Evolutionary conservation across 495 filamentous ascomycete genomes (phyloP).

Genomic region (Bathelium albidoporum): DNA sequence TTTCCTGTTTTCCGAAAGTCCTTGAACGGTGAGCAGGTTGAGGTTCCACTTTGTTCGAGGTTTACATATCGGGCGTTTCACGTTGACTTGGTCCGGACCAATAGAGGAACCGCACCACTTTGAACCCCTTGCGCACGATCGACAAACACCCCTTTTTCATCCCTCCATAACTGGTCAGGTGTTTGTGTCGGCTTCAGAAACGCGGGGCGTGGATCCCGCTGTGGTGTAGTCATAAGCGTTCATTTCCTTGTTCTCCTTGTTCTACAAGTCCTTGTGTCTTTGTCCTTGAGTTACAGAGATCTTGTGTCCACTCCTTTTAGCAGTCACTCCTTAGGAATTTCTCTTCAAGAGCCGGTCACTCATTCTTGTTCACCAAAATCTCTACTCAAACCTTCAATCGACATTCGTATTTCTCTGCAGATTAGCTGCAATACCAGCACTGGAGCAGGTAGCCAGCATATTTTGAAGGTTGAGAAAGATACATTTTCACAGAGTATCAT

Average conservation of each 20-base stretch:
- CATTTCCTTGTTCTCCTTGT: background rate
- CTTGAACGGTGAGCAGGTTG: too few species aligned
- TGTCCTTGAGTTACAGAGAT: background rate
- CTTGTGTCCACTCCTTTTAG: background rate
- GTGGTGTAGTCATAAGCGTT: background rate
- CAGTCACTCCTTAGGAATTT: background rate
- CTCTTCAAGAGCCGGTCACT: background rate
- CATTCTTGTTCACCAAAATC: background rate
- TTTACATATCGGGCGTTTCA: constrained; percentile 3
- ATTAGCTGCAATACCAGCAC: background rate
- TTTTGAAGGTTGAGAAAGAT: background rate
- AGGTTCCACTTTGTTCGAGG: background rate
- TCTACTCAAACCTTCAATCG: background rate
- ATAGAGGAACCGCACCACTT: background rate
- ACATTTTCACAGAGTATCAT: background rate
- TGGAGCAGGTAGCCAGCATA: too few species aligned
- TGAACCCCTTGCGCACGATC: background rate
- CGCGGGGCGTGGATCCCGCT: background rate
- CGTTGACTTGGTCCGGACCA: background rate
- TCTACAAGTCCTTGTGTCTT: background rate
- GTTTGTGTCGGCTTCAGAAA: background rate
- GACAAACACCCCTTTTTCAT: background rate
- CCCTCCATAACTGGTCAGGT: background rate
- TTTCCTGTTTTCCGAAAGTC: too few species aligned
- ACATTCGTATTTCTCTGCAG: background rate